Evolutionary conservation across 2,329 filamentous ascomycete species (phyloP), one percentile per base, ranked within the genome.

Genomic region (Gnomoniopsis smithogilvyi): DNA sequence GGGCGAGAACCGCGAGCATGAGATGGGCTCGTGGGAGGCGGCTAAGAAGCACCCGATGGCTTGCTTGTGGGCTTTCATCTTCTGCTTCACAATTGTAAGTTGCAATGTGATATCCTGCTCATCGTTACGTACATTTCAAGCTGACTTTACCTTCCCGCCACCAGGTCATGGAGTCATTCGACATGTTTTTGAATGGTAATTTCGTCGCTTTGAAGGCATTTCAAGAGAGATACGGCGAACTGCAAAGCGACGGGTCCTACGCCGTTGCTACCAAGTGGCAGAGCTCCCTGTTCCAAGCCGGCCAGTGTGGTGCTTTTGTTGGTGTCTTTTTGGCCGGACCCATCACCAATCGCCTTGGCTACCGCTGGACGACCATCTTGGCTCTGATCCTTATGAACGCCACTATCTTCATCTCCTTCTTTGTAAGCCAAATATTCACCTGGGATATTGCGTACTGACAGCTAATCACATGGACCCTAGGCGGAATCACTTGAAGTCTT

Each of bases 241-340:
- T 71, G 62, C 41, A 45, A 19, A 50, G 60, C 17, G 64, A 51
- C 2, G 63, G 62, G 1, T 51, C 67, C 0, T 68, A 59, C 0
- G 69, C 80, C 59, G 82, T 87, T 67, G 73, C 65, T 56, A 73
- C 82, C 36, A 72, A 73, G 58, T 87, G 84, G 84, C 83, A 86
- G 67, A 82, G 78, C 58, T 80, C 83, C 0, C 77, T 87, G 14
- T 80, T 83, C 64, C 72, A 77, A 57, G 74, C 76, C 46, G 84
- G 84, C 2, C 83, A 79, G 59, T 71, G 83, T 57, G 84, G 85
- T 72, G 84, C 85, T 15, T 75, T 88, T 36, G 77, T 86, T 56
- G 84, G 85, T 54, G 82, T 85, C 59, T 81, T 81, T 64, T 58
- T 86, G 41, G 82, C 83, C 43, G 85, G 85, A 52, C 84, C 83